A percentile compares a stretch with the other conserved stretches of the same genome.
Evolutionary conservation across 768 basidiomycete genomes (phyloP).

Genomic region (Gloeophyllum trabeum): DNA sequence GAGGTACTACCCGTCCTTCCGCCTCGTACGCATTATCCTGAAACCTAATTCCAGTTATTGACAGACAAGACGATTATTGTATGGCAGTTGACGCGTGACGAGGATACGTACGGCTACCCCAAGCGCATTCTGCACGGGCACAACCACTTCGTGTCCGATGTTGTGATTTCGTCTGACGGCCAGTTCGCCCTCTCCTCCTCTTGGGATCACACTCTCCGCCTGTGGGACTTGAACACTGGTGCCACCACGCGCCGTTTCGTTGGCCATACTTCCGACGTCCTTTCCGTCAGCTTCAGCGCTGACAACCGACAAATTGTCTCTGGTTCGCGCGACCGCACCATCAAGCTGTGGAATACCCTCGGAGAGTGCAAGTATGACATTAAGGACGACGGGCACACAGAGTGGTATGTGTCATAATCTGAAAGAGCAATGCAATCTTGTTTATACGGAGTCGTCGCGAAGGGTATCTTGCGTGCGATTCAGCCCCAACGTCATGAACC

Average conservation of each 20-base stretch:
- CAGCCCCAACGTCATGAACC: slow-evolving; percentile 94
- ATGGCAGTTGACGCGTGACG: slow-evolving; percentile 95
- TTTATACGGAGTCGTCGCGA: background rate
- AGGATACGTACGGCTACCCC: slow-evolving; percentile 87
- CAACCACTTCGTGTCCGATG: slow-evolving; percentile 98
- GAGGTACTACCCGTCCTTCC: slow-evolving; percentile 46
- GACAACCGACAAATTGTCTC: slow-evolving; percentile 99
- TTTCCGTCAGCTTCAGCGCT: slow-evolving; percentile 98
- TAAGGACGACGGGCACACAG: slow-evolving; percentile 95
- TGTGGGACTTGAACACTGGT: slow-evolving; percentile 99
- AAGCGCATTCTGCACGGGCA: slow-evolving; percentile 97
- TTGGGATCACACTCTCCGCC: slow-evolving; percentile 99
- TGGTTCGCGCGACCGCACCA: slow-evolving; percentile 90
- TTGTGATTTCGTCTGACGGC: slow-evolving; percentile 98
- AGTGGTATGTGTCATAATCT: slow-evolving; percentile 71
- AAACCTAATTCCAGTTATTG: slow-evolving; percentile 10
- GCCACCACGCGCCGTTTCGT: slow-evolving; percentile 94
- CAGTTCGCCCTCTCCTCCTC: slow-evolving; percentile 99
- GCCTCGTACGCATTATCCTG: slow-evolving; percentile 3
- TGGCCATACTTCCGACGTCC: slow-evolving; percentile 95
- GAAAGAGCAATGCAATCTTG: slow-evolving; percentile 1
- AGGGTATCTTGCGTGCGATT: slow-evolving; percentile 99
- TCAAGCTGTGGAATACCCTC: slow-evolving; percentile 99
- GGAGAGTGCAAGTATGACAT: slow-evolving; percentile 99
- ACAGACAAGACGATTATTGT: slow-evolving; percentile 99